Conservation (phyloP, 176 grass and related monocot genomes). For the Tuctoria greenei region DNA sequence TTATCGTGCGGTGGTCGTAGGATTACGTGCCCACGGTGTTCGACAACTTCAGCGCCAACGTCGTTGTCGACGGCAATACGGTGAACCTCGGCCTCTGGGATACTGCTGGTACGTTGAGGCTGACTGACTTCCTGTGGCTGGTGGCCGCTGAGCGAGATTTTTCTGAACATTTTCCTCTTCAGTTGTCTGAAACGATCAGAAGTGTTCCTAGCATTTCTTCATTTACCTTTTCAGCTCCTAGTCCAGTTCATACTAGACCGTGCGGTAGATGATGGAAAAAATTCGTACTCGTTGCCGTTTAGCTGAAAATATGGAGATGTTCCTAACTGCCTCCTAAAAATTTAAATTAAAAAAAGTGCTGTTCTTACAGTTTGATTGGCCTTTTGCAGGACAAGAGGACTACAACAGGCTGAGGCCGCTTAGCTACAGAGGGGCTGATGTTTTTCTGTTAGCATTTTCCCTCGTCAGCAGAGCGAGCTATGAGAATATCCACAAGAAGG, state of each 20-base stretch:
- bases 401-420: constrained; percentile 59
- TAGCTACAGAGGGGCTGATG: constrained; percentile 53
- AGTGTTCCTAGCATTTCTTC: no score
- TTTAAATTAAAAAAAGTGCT: not conserved
- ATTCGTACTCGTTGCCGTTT: no score
- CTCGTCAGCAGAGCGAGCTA: constrained; percentile 58
- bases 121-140: not conserved
- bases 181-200: no score
- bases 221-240: not conserved
- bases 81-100: constrained; percentile 53
- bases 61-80: constrained; percentile 39
- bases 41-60: constrained; percentile 38
- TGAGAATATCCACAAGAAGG: constrained; percentile 60
- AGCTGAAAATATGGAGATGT: not conserved
- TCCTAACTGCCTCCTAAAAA: not conserved
- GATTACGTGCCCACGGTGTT: constrained; percentile 50
- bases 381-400: constrained; percentile 45
- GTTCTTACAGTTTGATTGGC: constrained; percentile 4
- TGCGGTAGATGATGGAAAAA: not conserved
- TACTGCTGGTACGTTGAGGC: constrained; percentile 34
- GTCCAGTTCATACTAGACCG: not conserved
- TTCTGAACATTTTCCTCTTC: not conserved
- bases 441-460: constrained; percentile 55
- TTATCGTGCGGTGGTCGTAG: not conserved
- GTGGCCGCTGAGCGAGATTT: no score